phyloP scores from a whole-genome alignment of 1,139 yeast genomes.

The Yamadazyma diddensiae region DNA sequence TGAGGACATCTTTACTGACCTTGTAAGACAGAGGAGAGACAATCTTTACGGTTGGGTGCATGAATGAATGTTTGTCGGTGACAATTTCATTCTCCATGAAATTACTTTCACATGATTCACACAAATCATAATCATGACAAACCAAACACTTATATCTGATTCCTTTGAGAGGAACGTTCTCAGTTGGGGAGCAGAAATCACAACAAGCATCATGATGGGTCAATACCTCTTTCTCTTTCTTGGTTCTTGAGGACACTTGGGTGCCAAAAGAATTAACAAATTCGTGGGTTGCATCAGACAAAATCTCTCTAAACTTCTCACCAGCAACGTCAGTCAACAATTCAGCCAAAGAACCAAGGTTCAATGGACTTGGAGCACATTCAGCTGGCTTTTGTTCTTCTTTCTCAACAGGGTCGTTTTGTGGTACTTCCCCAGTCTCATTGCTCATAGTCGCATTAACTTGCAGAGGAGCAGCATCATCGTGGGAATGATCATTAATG shows the following conservation, averaged over 20 bases:
- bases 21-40: constrained; percentile 16
- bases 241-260: neutral
- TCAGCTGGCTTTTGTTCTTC: neutral
- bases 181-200: constrained; percentile 37
- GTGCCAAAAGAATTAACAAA: constrained; percentile 7
- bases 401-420: neutral
- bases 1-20: constrained; percentile 6
- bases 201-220: constrained; percentile 31
- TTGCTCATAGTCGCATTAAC: neutral
- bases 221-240: neutral
- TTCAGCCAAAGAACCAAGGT: constrained; percentile 12
- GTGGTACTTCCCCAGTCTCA: neutral
- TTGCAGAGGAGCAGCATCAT: neutral
- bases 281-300: constrained; percentile 12
- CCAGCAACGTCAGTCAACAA: constrained; percentile 15
- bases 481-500: constrained; percentile 20
- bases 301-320: constrained; percentile 13
- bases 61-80: constrained; percentile 19
- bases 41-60: constrained; percentile 34
- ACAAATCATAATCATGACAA: constrained; percentile 57
- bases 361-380: neutral
- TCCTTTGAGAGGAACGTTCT: constrained; percentile 39
- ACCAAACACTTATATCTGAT: constrained; percentile 52
- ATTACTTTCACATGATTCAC: constrained; percentile 45
- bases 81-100: constrained; percentile 10